Conservation (phyloP, 2,329 filamentous ascomycete genomes). For the Neonectria sp. region DNA sequence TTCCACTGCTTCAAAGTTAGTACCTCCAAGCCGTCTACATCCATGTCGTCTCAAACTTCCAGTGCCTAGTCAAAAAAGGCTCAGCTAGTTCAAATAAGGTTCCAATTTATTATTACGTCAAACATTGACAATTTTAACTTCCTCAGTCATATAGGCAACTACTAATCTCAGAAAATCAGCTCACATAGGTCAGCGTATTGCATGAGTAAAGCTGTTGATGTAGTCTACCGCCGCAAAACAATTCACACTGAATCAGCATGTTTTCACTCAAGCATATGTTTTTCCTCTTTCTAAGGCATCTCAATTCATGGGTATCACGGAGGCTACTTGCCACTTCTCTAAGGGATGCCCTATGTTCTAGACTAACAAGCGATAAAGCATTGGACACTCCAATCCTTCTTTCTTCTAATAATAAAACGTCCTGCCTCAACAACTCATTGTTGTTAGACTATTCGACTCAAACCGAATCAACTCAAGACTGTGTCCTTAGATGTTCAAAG, state of each 20-base stretch:
- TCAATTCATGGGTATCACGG: background rate
- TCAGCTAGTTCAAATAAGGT: too few relatives aligned
- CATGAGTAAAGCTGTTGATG: too few relatives aligned
- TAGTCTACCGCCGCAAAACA: too few relatives aligned
- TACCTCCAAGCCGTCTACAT: too few relatives aligned
- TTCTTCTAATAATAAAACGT: background rate
- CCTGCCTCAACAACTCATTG: background rate
- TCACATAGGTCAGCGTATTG: too few relatives aligned
- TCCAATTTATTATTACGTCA: too few relatives aligned
- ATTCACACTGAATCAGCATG: background rate
- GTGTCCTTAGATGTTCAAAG: background rate
- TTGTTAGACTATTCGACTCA: background rate
- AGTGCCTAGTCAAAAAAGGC: too few relatives aligned
- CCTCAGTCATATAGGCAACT: too few relatives aligned
- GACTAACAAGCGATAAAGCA: background rate
- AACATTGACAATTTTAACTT: too few relatives aligned
- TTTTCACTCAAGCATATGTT: background rate
- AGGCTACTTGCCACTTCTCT: background rate
- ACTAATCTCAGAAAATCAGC: too few relatives aligned
- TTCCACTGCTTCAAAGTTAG: too few relatives aligned
- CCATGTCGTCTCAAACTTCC: too few relatives aligned
- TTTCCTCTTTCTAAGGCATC: background rate
- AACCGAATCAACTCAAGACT: background rate
- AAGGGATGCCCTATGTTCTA: background rate
- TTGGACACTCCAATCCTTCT: slow-evolving; percentile 18